Conservation (phyloP, 768 basidiomycete genomes). For the Kwoniella sp. region DNA sequence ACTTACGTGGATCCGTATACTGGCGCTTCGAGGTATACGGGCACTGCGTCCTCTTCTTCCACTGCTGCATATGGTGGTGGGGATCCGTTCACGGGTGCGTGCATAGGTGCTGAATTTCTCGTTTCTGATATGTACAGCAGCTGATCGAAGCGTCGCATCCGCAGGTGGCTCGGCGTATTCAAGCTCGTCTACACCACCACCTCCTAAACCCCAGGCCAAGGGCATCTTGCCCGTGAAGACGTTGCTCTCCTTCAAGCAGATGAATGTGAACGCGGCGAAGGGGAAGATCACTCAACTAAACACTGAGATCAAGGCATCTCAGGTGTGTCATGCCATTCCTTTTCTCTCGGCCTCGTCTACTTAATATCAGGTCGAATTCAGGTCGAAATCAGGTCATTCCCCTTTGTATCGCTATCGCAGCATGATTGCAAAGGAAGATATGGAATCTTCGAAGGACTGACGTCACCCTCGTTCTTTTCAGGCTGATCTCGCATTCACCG, state of each 20-base stretch:
- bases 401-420: no score
- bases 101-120: no score
- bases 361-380: no score
- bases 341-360: not conserved
- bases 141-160: not conserved
- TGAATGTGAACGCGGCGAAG: constrained; percentile 64
- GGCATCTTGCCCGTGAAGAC: constrained; percentile 58
- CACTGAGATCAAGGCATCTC: constrained; percentile 64
- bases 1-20: constrained; percentile 88
- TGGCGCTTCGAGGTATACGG: constrained; percentile 60
- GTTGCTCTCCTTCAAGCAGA: constrained; percentile 80
- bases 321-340: constrained; percentile 23
- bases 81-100: constrained; percentile 52
- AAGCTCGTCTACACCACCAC: constrained; percentile 52
- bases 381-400: no score
- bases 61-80: constrained; percentile 27
- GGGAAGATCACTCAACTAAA: constrained; percentile 71
- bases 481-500: constrained; percentile 30
- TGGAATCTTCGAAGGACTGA: not conserved
- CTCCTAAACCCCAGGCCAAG: constrained; percentile 26
- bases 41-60: constrained; percentile 23
- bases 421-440: no score
- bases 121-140: no score
- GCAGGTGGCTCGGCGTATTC: constrained; percentile 47
- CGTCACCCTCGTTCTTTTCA: not conserved